A percentile compares a stretch with the other conserved stretches of the same genome.
Evolutionary conservation across 768 basidiomycete genomes (phyloP).

Genomic region (Tricholoma sp.): DNA sequence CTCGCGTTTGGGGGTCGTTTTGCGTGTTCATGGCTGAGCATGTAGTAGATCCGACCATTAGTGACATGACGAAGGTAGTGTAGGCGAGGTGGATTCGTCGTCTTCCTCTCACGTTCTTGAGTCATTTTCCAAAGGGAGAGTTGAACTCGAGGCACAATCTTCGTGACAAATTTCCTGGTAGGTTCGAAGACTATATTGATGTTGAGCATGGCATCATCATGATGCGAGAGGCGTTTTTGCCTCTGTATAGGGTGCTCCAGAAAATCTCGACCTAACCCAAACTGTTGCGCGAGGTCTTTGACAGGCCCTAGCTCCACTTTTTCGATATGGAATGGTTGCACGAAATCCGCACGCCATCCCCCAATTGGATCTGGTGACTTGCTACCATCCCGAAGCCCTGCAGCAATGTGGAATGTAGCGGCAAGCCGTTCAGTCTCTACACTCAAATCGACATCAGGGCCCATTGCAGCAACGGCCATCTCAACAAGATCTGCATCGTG

Average conservation of each 20-base stretch:
- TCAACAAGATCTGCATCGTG: slow-evolving; percentile 1
- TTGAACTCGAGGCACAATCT: not conserved
- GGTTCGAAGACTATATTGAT: slow-evolving; percentile 1
- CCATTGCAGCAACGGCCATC: not conserved
- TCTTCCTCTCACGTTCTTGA: not conserved
- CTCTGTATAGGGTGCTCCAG: not conserved
- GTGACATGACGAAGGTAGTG: not conserved
- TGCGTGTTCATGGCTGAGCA: not conserved
- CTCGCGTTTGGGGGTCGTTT: not conserved
- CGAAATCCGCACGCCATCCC: not conserved
- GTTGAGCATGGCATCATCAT: not conserved
- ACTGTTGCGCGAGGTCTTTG: not conserved
- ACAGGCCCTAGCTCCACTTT: not conserved
- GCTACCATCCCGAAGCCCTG: not conserved
- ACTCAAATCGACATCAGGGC: slow-evolving; percentile 1
- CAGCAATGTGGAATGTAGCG: not conserved
- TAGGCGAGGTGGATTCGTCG: not conserved
- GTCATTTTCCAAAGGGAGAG: not conserved
- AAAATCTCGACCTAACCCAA: not conserved
- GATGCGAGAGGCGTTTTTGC: not conserved
- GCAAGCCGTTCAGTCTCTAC: not conserved
- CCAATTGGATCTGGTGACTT: not conserved
- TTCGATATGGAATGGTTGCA: not conserved
- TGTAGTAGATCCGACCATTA: not conserved
- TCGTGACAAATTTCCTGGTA: not conserved